Evolutionary conservation across 371 early-diverging fungal species (phyloP), one percentile per base, ranked within the genome.

Genomic region (Rhizopus sp.): DNA sequence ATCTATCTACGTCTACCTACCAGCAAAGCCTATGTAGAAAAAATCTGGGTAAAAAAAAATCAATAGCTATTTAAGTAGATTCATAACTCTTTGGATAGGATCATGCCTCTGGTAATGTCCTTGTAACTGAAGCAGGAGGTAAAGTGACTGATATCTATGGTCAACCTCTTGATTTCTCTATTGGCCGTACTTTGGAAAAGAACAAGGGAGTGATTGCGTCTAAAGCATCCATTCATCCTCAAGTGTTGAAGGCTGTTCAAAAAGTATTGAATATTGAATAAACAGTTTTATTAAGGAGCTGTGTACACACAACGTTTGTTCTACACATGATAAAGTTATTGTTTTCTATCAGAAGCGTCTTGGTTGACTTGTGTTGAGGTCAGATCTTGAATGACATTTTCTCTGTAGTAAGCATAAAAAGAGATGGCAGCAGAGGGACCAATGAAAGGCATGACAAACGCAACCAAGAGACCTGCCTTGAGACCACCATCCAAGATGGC

Each of bases 71-170:
- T 12, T 46, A 41, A 23, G 23, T 2, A 23, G 23, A 23, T 23
- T 23, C 41, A 32, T 38, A 15, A 12, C 34, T 29, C 12, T 15
- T 55, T 15, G 7, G 9, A 46, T 67, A 88, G 89, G 98, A 98
- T 72, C 98, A 98, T 79, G 99, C 96, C 30, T 88, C 93, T 4
- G 99, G 99, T 6, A 78, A 84, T 47, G 75, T 98, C 13, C 66
- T 98, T 58, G 89, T 98, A 6, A 69, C 79, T 5, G 99, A 98
- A 67, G 95, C 98, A n/a, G 99, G 99, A 12, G 99, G 98, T 9
- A 82, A 79, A 34, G 88, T 97, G 3, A 83, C 90, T 13, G 98
- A 98, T 63, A 71, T 95, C 29, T 40, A 83, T 46, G 97, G 97
- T 30, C 81, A 88, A 57, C 83, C 87, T 5, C 82, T 98, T 40